Base-by-base conservation (phyloP, 2,329 filamentous ascomycete genomes). In the Talaromyces piceae region DNA sequence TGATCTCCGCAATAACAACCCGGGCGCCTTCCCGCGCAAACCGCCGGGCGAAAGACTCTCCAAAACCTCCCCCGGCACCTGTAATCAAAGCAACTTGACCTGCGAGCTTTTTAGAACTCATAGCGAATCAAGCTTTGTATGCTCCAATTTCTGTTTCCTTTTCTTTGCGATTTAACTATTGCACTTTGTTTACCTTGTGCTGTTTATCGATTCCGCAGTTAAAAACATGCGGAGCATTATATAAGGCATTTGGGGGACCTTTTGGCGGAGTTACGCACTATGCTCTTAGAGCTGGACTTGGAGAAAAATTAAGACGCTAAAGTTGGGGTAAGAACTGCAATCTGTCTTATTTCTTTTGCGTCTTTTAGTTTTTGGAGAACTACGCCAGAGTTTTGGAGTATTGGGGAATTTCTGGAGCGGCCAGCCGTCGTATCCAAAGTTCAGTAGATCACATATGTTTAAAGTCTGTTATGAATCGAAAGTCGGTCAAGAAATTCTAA, bases 11-110 rank as follows among this genome's bases (percentile, higher is more conserved):
- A 28, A 67, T 56, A 8, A 70, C 55, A 22, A 70, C 66, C 51
- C 66, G 64, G 53, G 65, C 66, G 30, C 66, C 67, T 54, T 69
- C 66, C 7, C 58, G 46, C 39, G 61, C 58, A 54, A 68, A 70
- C 43, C 63, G 61, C 47, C 58, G 55, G 28, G 66, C 62, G 44
- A 67, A 66, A 33, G 62, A 65, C 3, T 61, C 59, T 11, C 67
- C 67, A 52, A 69, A 69, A 20, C 67, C 67, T 23, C 67, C 9
- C 61, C 67, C 18, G 61, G 62, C 45, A 16, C 68, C 68, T 18
- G 68, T 71, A 20, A 71, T 63, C 30, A 71, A 66, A 47, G 68
- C 67, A 20, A 71, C 66, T 56, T 71, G 71, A 31, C 66, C 67
- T 27, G 28, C 28, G 28, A 31, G 28, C n/a, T 31, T 31, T n/a